Evolutionary conservation across 2,329 filamentous ascomycete genomes (phyloP).

Genomic region (Colletotrichum sp.): DNA sequence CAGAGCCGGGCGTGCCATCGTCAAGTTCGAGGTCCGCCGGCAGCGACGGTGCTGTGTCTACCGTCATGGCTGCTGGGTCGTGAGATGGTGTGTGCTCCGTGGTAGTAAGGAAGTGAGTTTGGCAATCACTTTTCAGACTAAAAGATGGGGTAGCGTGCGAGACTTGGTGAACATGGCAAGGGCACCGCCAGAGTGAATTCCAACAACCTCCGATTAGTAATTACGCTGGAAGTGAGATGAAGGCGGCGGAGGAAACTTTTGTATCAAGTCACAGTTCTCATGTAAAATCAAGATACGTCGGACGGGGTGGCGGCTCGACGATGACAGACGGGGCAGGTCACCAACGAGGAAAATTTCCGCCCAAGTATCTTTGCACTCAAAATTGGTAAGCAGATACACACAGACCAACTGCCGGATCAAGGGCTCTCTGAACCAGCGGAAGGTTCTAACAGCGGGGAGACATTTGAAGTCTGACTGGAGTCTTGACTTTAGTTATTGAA

Average conservation of each 20-base stretch:
- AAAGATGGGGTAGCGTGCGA: neutral
- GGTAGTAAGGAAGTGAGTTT: neutral
- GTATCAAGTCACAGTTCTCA: neutral
- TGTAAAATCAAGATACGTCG: neutral
- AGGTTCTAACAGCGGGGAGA: neutral
- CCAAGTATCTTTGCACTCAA: conserved; percentile 7
- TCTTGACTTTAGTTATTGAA: neutral
- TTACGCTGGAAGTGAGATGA: neutral
- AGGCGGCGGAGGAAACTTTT: neutral
- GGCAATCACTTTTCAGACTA: neutral
- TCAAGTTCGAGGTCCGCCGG: conserved; percentile 16
- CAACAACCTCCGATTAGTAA: neutral
- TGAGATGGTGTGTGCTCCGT: neutral
- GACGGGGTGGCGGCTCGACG: conserved; percentile 1
- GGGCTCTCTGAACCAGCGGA: neutral
- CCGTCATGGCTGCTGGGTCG: conserved; percentile 15
- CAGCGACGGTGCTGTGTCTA: conserved; percentile 12
- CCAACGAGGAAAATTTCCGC: conserved; percentile 19
- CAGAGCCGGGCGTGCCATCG: conserved; percentile 31
- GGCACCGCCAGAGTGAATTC: neutral
- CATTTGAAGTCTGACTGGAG: neutral
- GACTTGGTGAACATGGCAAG: neutral
- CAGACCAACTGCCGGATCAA: neutral
- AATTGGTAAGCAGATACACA: conserved; percentile 22
- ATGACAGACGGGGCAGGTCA: neutral